Evolutionary conservation across 2,329 filamentous ascomycete species (phyloP).

Genomic region (Pestalotiopsis sp.): DNA sequence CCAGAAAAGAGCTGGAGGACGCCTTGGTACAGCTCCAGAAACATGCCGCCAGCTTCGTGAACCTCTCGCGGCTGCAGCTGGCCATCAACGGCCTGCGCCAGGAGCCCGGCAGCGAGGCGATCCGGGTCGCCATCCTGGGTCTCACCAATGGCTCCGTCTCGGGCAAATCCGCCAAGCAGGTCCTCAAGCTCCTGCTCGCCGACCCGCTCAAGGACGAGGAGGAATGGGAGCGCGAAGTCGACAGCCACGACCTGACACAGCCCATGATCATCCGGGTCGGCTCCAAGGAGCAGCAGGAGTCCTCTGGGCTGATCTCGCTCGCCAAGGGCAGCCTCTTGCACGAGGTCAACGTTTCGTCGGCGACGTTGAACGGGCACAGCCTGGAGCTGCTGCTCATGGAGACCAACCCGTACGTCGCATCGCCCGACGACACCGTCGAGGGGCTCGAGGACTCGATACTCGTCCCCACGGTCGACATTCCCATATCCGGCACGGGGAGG

Average conservation of each 20-base stretch:
- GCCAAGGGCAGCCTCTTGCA: constrained; percentile 49
- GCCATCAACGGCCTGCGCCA: constrained; percentile 68
- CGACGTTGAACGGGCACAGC: constrained; percentile 61
- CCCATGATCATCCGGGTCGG: constrained; percentile 67
- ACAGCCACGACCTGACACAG: constrained; percentile 49
- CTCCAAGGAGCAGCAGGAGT: constrained; percentile 31
- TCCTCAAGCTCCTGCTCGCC: constrained; percentile 71
- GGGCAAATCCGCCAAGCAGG: constrained; percentile 57
- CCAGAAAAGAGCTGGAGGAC: constrained; percentile 59
- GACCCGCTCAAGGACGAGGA: constrained; percentile 68
- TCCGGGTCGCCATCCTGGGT: constrained; percentile 62
- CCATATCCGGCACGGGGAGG: constrained; percentile 64
- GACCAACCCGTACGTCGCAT: constrained; percentile 49
- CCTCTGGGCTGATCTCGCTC: constrained; percentile 42
- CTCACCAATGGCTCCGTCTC: constrained; percentile 42
- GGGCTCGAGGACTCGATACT: constrained; percentile 67
- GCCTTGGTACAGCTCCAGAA: constrained; percentile 64
- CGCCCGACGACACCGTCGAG: constrained; percentile 42
- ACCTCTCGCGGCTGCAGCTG: constrained; percentile 72
- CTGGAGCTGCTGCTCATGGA: constrained; percentile 67
- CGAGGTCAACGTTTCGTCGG: constrained; percentile 66
- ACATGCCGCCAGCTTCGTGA: constrained; percentile 63
- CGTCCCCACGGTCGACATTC: constrained; percentile 75
- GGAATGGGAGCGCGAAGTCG: constrained; percentile 69
- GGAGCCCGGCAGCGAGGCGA: constrained; percentile 56